Evolutionary conservation across 257 asterid species (phyloP), one percentile per base, ranked within the genome.

Genomic region (Nicotiana benthamiana): DNA sequence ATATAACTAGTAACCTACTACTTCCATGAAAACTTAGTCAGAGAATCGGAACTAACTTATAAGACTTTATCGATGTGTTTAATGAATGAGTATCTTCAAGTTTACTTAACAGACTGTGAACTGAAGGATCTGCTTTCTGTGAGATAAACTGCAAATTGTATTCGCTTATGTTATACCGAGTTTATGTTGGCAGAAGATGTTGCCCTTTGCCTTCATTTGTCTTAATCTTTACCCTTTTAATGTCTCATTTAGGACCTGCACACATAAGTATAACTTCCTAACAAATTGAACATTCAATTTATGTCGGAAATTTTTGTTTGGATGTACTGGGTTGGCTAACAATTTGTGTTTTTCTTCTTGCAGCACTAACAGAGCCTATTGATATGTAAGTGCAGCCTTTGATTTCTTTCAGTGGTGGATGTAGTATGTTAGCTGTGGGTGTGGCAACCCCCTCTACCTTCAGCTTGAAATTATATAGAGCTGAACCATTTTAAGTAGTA

Each of bases 281-380:
- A 62, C 40, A 24, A 26, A 11, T 62, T 62, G 9, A 15, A 24
- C 34, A 24, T 61, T 61, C 56, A 64, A 15, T 51, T 52, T 18
- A 62, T 34, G 67, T 26, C 6, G 3, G 2, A 61, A 62, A 62
- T 62, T 26, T 26, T 4, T 20, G 0, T 10, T 28, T 62, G 67
- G 32, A 22, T 27, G n/a, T 62, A 62, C 17, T 40, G 40, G 5
- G 34, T 78, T 15, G 70, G 28, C 36, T 78, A 46, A 78, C 57
- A 15, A 54, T 75, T 17, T 70, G 56, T 75, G 17, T 62, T 81
- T 12, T 70, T 77, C 57, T 68, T 24, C 64, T 53, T 84, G 86
- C 90, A 87, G 98, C 98, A 62, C 77, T 93, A 75, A 89, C 97
- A 0, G 98, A 94, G 88, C 85, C 98, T 56, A 94, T 94, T 59